These are phyloP conservation scores for Thuidium tamariscinum DNA, from an alignment of 225 moss, liverwort and hornwort genomes.

Conservation along the genomic window DNA sequence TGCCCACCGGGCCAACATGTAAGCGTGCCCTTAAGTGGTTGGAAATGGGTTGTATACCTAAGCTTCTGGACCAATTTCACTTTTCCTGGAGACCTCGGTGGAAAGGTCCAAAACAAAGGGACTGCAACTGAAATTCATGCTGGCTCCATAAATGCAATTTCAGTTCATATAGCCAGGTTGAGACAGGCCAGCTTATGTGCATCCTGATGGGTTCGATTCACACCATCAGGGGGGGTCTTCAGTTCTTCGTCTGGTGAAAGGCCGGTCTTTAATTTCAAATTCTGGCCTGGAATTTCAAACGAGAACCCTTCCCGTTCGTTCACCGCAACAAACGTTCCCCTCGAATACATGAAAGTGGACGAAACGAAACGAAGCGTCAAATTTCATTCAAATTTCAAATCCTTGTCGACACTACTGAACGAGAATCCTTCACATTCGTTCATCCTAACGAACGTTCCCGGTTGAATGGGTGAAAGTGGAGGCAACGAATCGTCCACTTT, in stretches of 20 bases:
- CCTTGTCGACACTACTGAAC: not conserved
- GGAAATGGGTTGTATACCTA: too few species aligned
- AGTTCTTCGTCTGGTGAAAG: not conserved
- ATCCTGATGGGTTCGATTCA: not conserved
- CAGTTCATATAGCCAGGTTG: not conserved
- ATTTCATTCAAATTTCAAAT: not conserved
- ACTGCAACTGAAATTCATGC: not conserved
- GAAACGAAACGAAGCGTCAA: not conserved
- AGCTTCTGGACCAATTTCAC: not conserved
- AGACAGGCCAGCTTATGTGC: not conserved
- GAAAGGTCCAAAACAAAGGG: not conserved
- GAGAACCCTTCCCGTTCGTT: not conserved
- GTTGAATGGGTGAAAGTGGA: not conserved
- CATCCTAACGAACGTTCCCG: not conserved
- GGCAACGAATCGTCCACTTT: not conserved
- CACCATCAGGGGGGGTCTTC: not conserved
- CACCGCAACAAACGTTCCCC: not conserved
- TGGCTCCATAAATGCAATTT: not conserved
- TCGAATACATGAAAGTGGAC: not conserved
- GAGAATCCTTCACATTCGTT: not conserved
- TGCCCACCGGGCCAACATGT: too few species aligned
- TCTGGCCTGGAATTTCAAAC: not conserved
- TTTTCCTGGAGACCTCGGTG: not conserved
- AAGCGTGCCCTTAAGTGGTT: too few species aligned
- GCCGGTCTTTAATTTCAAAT: constrained; percentile 1